Evolutionary conservation across 2,329 filamentous ascomycete genomes (phyloP).

Genomic region (Fusarium sp.): DNA sequence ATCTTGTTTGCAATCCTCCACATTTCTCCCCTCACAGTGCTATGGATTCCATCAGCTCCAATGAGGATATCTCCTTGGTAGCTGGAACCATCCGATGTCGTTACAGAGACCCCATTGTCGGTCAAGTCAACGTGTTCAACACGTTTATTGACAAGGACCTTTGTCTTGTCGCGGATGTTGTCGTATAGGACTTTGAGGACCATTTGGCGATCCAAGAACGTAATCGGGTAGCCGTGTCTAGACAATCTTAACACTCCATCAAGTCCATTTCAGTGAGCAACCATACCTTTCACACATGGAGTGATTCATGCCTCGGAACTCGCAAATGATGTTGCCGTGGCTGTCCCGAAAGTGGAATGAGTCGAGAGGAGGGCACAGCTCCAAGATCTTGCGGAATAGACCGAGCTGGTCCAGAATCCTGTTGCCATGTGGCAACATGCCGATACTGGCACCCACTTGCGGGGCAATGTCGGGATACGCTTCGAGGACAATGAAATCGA

Average conservation of each 20-base stretch:
- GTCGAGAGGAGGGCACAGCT: slow-evolving; percentile 9
- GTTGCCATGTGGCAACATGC: slow-evolving; percentile 58
- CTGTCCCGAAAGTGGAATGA: slow-evolving; percentile 6
- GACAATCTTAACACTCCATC: background rate
- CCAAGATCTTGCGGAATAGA: slow-evolving; percentile 43
- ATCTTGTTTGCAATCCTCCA: too few relatives aligned
- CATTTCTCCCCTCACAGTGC: too few relatives aligned
- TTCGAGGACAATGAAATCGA: slow-evolving; percentile 67
- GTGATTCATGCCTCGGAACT: slow-evolving; percentile 2
- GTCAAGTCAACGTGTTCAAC: slow-evolving; percentile 16
- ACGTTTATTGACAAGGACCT: slow-evolving; percentile 34
- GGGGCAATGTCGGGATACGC: slow-evolving; percentile 59
- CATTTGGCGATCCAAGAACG: slow-evolving; percentile 55
- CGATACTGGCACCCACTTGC: slow-evolving; percentile 64
- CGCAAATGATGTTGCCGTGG: slow-evolving; percentile 4
- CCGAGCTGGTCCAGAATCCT: slow-evolving; percentile 66
- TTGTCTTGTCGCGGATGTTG: slow-evolving; percentile 50
- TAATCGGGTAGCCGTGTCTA: slow-evolving; percentile 49
- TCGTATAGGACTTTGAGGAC: slow-evolving; percentile 54
- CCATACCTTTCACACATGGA: slow-evolving; percentile 7
- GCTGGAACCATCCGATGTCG: slow-evolving; percentile 49
- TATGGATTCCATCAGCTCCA: slow-evolving; percentile 14
- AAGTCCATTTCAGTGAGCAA: background rate
- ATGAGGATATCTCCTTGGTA: slow-evolving; percentile 54
- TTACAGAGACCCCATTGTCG: slow-evolving; percentile 45